phyloP scores from a whole-genome alignment of 176 grass and related monocot species.

The Cymbopogon citratus region DNA sequence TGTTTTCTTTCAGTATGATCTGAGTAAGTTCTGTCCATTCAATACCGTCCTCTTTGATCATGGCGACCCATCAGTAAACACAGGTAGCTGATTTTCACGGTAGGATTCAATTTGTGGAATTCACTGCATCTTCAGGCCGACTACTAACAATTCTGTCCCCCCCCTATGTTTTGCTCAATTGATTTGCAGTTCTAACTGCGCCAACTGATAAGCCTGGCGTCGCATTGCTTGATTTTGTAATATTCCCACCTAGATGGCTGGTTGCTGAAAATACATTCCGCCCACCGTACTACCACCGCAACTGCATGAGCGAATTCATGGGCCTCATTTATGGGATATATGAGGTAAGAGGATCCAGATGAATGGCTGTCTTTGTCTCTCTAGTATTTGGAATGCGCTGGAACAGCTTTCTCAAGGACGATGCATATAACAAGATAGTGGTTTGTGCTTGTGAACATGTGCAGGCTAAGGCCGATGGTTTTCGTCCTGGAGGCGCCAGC shows the following conservation, averaged over 20 bases:
- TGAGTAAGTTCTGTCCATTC: conserved; percentile 88
- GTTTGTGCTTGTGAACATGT: background rate
- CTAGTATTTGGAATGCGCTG: background rate
- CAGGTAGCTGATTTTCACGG: conserved; percentile 37
- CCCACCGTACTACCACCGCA: conserved; percentile 86
- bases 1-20: conserved; percentile 65
- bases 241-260: conserved; percentile 86
- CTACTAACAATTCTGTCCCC: background rate
- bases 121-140: background rate
- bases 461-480: conserved; percentile 92
- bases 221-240: conserved; percentile 86
- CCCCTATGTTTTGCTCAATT: background rate
- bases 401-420: background rate
- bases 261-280: conserved; percentile 92
- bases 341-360: conserved; percentile 40
- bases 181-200: conserved; percentile 67
- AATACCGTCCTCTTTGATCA: conserved; percentile 94
- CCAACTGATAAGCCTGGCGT: conserved; percentile 84
- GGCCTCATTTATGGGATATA: conserved; percentile 73
- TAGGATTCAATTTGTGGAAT: background rate
- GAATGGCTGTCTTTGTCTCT: background rate
- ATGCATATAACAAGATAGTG: background rate
- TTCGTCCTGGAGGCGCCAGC: conserved; percentile 87
- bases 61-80: conserved; percentile 78
- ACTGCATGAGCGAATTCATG: conserved; percentile 98